phyloP scores from a whole-genome alignment of 139 green algal species.

The Chlamydomonas applanata region DNA sequence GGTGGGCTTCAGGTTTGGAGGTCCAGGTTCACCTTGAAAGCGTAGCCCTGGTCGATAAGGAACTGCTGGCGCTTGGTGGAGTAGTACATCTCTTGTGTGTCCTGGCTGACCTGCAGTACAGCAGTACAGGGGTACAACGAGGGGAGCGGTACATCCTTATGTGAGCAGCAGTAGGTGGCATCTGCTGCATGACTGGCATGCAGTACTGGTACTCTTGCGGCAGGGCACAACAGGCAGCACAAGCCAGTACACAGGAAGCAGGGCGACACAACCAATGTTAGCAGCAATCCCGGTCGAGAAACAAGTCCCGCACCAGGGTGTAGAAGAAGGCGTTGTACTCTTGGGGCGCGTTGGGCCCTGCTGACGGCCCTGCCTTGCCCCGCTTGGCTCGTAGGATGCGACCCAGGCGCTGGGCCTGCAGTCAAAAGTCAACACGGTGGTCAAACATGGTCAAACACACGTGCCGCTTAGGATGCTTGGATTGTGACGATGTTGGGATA shows the following conservation, averaged over 20 bases:
- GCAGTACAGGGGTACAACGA: background rate
- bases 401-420: conserved; percentile 94
- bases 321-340: conserved; percentile 99
- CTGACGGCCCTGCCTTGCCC: conserved; percentile 32
- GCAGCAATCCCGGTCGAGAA: too few relatives aligned
- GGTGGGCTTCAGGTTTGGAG: too few relatives aligned
- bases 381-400: conserved; percentile 96
- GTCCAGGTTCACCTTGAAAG: conserved; percentile 83
- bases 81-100: conserved; percentile 95
- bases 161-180: too few relatives aligned
- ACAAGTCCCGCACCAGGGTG: conserved; percentile 94
- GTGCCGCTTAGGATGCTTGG: too few relatives aligned
- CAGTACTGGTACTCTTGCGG: too few relatives aligned
- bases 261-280: too few relatives aligned
- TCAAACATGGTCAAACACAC: too few relatives aligned
- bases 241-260: too few relatives aligned
- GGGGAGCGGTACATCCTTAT: too few relatives aligned
- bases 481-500: too few relatives aligned
- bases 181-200: conserved; percentile 60
- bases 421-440: too few relatives aligned
- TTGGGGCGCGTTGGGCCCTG: background rate
- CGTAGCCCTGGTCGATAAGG: conserved; percentile 98
- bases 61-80: conserved; percentile 98
- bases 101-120: conserved; percentile 13
- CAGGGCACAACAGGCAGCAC: too few relatives aligned